Evolutionary conservation across 2,329 filamentous ascomycete species (phyloP), one percentile per base, ranked within the genome.

Genomic region (Cercospora sojina): DNA sequence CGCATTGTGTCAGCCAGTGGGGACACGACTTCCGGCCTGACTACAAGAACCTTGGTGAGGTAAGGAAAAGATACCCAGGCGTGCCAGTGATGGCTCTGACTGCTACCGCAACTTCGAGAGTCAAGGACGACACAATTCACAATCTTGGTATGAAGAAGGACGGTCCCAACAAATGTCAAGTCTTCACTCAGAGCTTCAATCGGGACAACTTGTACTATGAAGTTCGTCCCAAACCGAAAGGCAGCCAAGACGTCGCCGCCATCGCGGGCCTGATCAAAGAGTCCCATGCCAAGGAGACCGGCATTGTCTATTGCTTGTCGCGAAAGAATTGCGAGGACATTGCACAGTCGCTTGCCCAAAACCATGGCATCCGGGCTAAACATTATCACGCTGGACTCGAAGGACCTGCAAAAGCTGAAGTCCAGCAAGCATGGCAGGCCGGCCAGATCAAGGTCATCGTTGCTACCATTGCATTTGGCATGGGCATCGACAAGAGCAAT

Each of bases 1-100:
- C 95, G n/a, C 95, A 99, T 78, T 99, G 95, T 78, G 94, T 99
- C 27, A 98, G 95, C 78, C 93, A 99, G 82, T 99, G 95, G 95
- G 95, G 95, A 0, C 95, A 99, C 73, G 95, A 99, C 78, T 99
- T 99, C 77, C 88, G 96, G 55, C 94, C 93, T 0, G 94, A 98
- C 77, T 99, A 99, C 82, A 97, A 97, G 78, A 86, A 87, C 31
- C 83, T 99, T 3, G 92, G 93, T 29, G 85, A 88, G 66, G 82
- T 97, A 51, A 87, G 94, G 58, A 78, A 82, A 47, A 87, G 86
- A 61, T 94, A 94, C 72, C 88, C 89, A 0, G 86, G 87, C 1
- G 91, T 98, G 3, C 95, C 95, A 0, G 85, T 98, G 47, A 97
- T 99, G 87, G 95, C 95, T 3, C 82, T 99, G 72, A 99, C 95